phyloP scores from a whole-genome alignment of 208 protist genomes.

The Crithidia sp. region DNA sequence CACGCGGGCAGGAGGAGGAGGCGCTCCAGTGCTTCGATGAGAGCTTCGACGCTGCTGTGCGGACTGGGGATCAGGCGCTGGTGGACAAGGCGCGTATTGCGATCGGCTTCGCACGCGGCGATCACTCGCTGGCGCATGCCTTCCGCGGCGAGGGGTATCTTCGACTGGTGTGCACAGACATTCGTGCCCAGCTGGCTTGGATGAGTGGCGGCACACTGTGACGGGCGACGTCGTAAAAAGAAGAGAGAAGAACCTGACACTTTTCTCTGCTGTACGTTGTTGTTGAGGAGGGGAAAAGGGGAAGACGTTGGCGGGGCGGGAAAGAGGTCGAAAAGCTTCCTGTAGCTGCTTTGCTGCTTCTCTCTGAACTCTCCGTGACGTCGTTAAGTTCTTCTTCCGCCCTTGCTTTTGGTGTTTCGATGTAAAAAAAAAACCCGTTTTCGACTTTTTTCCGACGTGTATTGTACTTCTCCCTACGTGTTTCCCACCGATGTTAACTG shows the following conservation, averaged over 20 bases:
- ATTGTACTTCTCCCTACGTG: too few species aligned
- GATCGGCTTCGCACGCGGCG: slow-evolving; percentile 82
- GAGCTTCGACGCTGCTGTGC: slow-evolving; percentile 71
- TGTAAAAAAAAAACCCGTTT: too few species aligned
- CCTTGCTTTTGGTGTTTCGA: too few species aligned
- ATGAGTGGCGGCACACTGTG: slow-evolving; percentile 84
- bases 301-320: too few species aligned
- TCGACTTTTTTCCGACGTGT: too few species aligned
- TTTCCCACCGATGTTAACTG: too few species aligned
- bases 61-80: slow-evolving; percentile 64
- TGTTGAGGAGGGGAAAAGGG: background rate
- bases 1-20: slow-evolving; percentile 51
- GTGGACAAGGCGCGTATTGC: slow-evolving; percentile 80
- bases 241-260: background rate
- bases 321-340: too few species aligned
- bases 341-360: too few species aligned
- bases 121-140: slow-evolving; percentile 78
- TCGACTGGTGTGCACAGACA: slow-evolving; percentile 78
- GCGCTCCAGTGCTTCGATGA: slow-evolving; percentile 78
- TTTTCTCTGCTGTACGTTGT: background rate
- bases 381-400: too few species aligned
- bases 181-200: slow-evolving; percentile 84
- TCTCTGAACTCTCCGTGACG: too few species aligned
- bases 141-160: slow-evolving; percentile 76
- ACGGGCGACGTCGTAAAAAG: background rate